These are phyloP conservation scores for Candida arabinofermentans DNA, from an alignment of 805 yeast genomes.

Conservation along the genomic window DNA sequence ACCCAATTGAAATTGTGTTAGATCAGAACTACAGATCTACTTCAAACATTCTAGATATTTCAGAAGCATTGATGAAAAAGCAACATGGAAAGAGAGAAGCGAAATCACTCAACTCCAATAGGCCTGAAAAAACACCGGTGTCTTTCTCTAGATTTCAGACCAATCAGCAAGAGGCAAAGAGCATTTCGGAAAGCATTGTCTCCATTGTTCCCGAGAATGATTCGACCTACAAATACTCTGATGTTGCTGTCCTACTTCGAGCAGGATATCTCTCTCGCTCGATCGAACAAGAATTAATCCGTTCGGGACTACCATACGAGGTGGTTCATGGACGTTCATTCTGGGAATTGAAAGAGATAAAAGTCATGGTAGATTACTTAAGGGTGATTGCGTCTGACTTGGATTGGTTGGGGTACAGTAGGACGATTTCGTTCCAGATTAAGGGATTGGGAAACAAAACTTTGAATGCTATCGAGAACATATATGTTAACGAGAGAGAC, in stretches of 20 bases:
- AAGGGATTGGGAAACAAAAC: slow-evolving; percentile 65
- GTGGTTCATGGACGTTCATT: slow-evolving; percentile 73
- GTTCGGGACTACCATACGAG: slow-evolving; percentile 54
- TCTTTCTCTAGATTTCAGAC: slow-evolving; percentile 19
- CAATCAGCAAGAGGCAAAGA: slow-evolving; percentile 51
- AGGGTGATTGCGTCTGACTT: slow-evolving; percentile 54
- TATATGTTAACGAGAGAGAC: slow-evolving; percentile 5
- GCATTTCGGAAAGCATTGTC: slow-evolving; percentile 53
- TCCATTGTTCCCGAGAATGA: slow-evolving; percentile 43
- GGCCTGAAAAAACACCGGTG: slow-evolving; percentile 4
- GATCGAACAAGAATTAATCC: slow-evolving; percentile 61
- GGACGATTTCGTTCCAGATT: slow-evolving; percentile 57
- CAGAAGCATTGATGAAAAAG: slow-evolving; percentile 63
- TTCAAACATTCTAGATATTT: slow-evolving; percentile 53
- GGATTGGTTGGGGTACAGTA: slow-evolving; percentile 57
- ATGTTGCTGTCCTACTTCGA: slow-evolving; percentile 70
- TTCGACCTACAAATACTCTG: slow-evolving; percentile 43
- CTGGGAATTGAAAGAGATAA: slow-evolving; percentile 74
- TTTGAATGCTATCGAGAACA: slow-evolving; percentile 16
- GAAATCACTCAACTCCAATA: slow-evolving; percentile 46
- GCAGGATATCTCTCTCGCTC: slow-evolving; percentile 56
- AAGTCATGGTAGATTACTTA: slow-evolving; percentile 57
- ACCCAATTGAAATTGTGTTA: slow-evolving; percentile 37
- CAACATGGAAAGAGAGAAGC: slow-evolving; percentile 43
- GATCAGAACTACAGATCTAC: slow-evolving; percentile 82